phyloP scores from a whole-genome alignment of 192 early-diverging fungal genomes.

The Coemansia sp. region DNA sequence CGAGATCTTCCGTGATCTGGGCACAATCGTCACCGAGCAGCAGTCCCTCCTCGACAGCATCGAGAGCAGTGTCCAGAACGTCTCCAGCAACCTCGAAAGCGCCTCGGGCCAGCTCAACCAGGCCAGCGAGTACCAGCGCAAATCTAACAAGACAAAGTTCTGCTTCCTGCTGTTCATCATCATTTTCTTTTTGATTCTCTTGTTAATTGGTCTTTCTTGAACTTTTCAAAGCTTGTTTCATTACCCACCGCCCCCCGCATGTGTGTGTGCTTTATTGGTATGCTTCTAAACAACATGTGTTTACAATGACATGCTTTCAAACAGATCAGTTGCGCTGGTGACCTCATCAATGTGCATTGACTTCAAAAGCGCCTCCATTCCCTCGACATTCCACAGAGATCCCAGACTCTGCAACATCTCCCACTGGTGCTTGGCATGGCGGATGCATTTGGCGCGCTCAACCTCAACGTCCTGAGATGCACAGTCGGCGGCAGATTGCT shows the following conservation, averaged over 20 bases:
- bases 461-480: conserved; percentile 10
- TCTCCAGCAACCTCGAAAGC: conserved; percentile 73
- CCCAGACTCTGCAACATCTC: conserved; percentile 34
- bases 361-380: conserved; percentile 39
- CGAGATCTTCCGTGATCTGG: conserved; percentile 95
- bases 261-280: not conserved
- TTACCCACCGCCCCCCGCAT: not conserved
- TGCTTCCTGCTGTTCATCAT: conserved; percentile 78
- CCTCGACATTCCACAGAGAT: conserved; percentile 43
- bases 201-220: conserved; percentile 59
- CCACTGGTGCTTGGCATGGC: conserved; percentile 48
- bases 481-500: conserved; percentile 2
- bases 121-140: conserved; percentile 79
- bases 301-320: conserved; percentile 38
- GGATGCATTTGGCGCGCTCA: conserved; percentile 28
- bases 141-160: conserved; percentile 78
- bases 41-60: conserved; percentile 93
- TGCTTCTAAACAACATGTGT: not conserved
- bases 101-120: conserved; percentile 77
- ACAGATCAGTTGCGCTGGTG: conserved; percentile 44
- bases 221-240: conserved; percentile 2
- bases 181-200: conserved; percentile 62
- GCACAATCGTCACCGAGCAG: conserved; percentile 97
- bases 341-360: conserved; percentile 54
- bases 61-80: conserved; percentile 87